These are phyloP conservation scores for Diatrype stigma DNA, from an alignment of 2,329 filamentous ascomycete species.

Conservation along the genomic window DNA sequence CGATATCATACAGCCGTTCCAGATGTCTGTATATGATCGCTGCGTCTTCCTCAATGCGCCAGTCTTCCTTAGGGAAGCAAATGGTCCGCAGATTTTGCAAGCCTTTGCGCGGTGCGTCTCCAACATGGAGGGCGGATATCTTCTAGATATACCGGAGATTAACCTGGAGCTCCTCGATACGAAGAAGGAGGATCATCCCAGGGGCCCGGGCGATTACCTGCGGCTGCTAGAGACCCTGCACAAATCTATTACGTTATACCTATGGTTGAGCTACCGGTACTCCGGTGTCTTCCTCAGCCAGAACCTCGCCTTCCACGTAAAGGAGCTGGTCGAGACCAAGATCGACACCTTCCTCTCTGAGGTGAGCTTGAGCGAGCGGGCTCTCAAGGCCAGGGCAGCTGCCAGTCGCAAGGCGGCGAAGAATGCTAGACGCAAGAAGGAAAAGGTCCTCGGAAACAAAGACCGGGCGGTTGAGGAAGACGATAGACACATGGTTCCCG, in stretches of 20 bases:
- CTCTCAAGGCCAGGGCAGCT: constrained; percentile 27
- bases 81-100: constrained; percentile 47
- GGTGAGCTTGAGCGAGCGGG: constrained; percentile 45
- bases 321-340: constrained; percentile 69
- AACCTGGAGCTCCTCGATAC: constrained; percentile 72
- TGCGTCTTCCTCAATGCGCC: constrained; percentile 73
- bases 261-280: constrained; percentile 92
- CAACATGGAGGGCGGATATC: constrained; percentile 57
- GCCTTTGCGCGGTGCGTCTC: constrained; percentile 69
- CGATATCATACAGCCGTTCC: constrained; percentile 68
- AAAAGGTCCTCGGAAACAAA: constrained; percentile 18
- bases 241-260: constrained; percentile 75
- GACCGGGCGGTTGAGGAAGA: background rate
- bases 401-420: constrained; percentile 18
- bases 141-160: constrained; percentile 68
- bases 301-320: constrained; percentile 72
- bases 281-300: constrained; percentile 74
- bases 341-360: constrained; percentile 62
- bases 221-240: constrained; percentile 72
- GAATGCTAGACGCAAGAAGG: constrained; percentile 11
- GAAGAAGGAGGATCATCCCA: constrained; percentile 36
- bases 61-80: constrained; percentile 47
- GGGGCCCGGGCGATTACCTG: constrained; percentile 53
- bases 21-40: constrained; percentile 68
- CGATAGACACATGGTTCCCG: constrained; percentile 16